Base-by-base conservation (phyloP, 1,284 basidiomycete species). In the Tylopilus sp. region DNA sequence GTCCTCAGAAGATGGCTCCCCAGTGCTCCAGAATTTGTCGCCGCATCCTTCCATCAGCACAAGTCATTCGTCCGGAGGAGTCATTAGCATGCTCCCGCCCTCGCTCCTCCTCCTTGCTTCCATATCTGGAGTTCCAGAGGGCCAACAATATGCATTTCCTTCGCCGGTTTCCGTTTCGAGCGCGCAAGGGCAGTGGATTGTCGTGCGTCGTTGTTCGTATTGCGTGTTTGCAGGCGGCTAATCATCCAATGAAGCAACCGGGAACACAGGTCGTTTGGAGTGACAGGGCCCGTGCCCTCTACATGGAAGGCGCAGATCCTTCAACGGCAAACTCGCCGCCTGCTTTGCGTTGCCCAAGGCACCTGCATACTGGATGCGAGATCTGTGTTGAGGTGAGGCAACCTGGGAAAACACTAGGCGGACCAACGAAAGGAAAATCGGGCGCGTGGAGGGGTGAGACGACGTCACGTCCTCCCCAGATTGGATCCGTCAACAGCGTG, bases 361-460 rank as follows among this genome's bases (percentile, higher is more conserved):
- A 88, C 62, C 71, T 88, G 2, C 78, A 83, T 57, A 81, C 79
- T 17, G 78, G 76, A 30, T 88, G 86, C 58, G 78, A 83, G 57
- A 86, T 88, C 50, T 88, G 85, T 58, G 80, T 84, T 26, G 79
- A 81, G 54, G 79, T 80, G 0, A 81, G 74, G 56, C 69, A 72
- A 0, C 48, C 57, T 9, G 24, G 59, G 15, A 69, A 69, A 52
- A 44, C 47, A 28, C 71, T 63, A 47, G 63, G 60, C 42, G 62
- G 61, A 24, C 60, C 61, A 2, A 48, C 44, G 24, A 66, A 65
- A 36, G 54, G 56, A 18, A 61, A 63, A 36, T 26, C 48, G 28
- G 40, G 50, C 5, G 54, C 52, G 3, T 61, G 62, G 64, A 64
- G 66, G 44, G 66, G 61, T 20, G 63, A 61, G 36, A 53, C 37